Base-by-base conservation (phyloP, 257 asterid genomes). In the Primulina tabacum region DNA sequence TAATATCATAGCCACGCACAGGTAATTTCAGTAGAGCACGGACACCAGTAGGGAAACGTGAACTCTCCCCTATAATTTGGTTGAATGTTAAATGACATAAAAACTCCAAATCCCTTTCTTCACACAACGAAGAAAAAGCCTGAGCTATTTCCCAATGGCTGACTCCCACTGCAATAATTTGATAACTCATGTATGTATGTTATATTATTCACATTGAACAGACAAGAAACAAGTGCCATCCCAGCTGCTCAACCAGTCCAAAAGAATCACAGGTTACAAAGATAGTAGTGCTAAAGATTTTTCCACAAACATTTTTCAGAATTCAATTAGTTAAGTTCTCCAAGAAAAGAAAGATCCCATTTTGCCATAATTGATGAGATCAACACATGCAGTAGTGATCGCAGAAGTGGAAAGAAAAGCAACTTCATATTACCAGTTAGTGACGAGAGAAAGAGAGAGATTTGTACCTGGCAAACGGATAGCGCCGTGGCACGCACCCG, bases 401-500 rank as follows among this genome's bases (percentile, higher is more conserved):
- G 64, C 35, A 28, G 64, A 8, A 24, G 17, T 14, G 32, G 37
- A 60, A 60, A 28, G 63, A 40, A 60, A 60, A 26, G 7, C 34
- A 38, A 38, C 9, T 8, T 60, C 2, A 60, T 10, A 11, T 8
- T 26, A 5, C 29, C 14, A 5, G 28, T 26, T 26, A 1, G 38
- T 24, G 38, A 28, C 2, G 30, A 28, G 30, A 28, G 30, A 28
- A 28, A 11, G 43, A 62, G 66, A 21, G 18, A 7, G 32, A 67
- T 10, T 20, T 8, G 12, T 69, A 93, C 97, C 94, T 90, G 97
- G 79, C 92, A 90, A 68, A 90, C 86, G 4, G 95, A 83, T 69
- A 75, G 71, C 0, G 96, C 97, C 2, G 99, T 90, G 67, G 90
- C 80, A 6, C 97, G 87, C 2, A 84, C 99, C 52, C 99, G 92